A percentile compares a stretch with the other conserved stretches of the same genome.
Conservation (phyloP, 2,329 filamentous ascomycete genomes). For the Aureobasidium zeae region DNA sequence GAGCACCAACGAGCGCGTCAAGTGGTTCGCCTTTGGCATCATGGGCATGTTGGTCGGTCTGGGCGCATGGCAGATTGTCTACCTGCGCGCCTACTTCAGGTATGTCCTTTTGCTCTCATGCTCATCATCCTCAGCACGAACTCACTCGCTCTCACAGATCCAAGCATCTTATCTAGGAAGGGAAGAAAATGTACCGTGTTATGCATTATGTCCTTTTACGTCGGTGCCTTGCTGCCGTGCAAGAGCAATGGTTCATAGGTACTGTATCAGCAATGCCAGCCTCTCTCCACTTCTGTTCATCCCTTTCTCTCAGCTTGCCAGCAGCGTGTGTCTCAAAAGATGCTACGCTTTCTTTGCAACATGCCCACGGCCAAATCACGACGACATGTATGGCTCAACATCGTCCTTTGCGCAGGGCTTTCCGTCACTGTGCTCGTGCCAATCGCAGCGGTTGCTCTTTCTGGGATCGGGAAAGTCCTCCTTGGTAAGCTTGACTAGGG, state of each 20-base stretch:
- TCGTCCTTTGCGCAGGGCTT: conserved; percentile 11
- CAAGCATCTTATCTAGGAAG: conserved; percentile 46
- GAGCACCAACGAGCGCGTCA: conserved; percentile 97
- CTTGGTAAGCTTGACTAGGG: conserved; percentile 22
- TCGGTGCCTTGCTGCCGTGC: neutral
- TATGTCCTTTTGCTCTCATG: conserved; percentile 32
- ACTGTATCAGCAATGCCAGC: conserved; percentile 13
- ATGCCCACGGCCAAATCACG: neutral
- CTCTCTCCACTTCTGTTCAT: neutral
- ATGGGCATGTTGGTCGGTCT: conserved; percentile 83
- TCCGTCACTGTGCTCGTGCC: conserved; percentile 25
- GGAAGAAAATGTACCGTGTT: conserved; percentile 7
- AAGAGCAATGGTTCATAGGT: conserved; percentile 11
- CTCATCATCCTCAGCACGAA: neutral
- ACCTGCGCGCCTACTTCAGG: conserved; percentile 94
- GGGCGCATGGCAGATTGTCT: conserved; percentile 95
- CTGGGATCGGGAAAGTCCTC: conserved; percentile 25
- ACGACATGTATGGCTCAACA: conserved; percentile 17
- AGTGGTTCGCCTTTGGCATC: conserved; percentile 94
- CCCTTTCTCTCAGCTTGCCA: neutral
- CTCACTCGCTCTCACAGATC: conserved; percentile 25
- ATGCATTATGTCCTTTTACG: conserved; percentile 13
- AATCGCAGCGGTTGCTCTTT: conserved; percentile 24
- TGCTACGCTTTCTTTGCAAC: neutral
- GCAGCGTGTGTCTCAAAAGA: neutral